Percentiles rank a stretch among this genome's conserved stretches.
These are phyloP conservation scores for Hypoxylon rubiginosum DNA, from an alignment of 2,329 filamentous ascomycete species.

Conservation along the genomic window DNA sequence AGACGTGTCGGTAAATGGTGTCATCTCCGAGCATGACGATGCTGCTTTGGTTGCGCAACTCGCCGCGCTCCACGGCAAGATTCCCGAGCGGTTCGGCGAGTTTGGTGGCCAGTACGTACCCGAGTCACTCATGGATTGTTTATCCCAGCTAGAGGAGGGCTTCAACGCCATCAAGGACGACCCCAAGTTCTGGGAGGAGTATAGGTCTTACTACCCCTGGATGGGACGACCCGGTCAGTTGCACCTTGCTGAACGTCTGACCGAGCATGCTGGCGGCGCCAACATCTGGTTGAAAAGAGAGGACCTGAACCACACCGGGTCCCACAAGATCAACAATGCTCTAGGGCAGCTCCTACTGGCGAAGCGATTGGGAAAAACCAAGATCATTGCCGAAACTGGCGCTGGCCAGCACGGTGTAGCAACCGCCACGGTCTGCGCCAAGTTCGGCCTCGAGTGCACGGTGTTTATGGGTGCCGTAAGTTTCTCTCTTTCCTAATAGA, in stretches of 20 bases:
- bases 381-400: conserved; percentile 98
- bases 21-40: conserved; percentile 69
- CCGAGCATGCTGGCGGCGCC: conserved; percentile 88
- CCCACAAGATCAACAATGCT: conserved; percentile 99
- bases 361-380: conserved; percentile 88
- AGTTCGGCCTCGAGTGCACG: conserved; percentile 98
- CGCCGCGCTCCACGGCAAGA: conserved; percentile 82
- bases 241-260: conserved; percentile 89
- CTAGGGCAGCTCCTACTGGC: conserved; percentile 93
- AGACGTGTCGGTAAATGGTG: conserved; percentile 75
- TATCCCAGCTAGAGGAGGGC: conserved; percentile 89
- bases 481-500: conserved; percentile 21
- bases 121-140: conserved; percentile 96
- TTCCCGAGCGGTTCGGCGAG: conserved; percentile 91
- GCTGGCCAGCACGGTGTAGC: conserved; percentile 98
- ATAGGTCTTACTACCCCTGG: conserved; percentile 94
- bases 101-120: conserved; percentile 98
- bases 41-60: conserved; percentile 83
- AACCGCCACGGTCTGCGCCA: conserved; percentile 96
- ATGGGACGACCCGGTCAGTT: conserved; percentile 95
- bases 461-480: conserved; percentile 92
- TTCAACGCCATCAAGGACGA: conserved; percentile 91
- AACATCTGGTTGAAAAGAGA: conserved; percentile 99
- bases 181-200: conserved; percentile 96
- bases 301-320: conserved; percentile 97